A percentile compares a stretch with the other conserved stretches of the same genome.
Conservation (phyloP, 805 yeast species). For the Priceomyces castillae region DNA sequence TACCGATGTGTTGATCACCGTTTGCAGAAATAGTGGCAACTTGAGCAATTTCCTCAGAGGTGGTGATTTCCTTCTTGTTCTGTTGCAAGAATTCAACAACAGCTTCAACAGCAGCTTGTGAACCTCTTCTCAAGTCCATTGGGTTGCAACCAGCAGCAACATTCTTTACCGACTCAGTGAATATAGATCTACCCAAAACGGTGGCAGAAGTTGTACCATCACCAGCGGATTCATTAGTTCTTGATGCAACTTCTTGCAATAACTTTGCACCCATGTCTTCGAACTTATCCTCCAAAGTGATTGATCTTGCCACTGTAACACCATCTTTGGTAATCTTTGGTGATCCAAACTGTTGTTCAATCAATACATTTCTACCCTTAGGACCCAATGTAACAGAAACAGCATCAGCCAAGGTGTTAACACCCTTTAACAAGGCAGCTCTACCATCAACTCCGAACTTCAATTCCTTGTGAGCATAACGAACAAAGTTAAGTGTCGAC, state of each 20-base stretch:
- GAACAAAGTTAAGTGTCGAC: constrained; percentile 41
- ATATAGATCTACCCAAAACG: constrained; percentile 90
- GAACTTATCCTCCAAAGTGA: constrained; percentile 80
- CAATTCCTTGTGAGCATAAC: constrained; percentile 82
- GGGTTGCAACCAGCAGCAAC: constrained; percentile 99
- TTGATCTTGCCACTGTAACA: constrained; percentile 91
- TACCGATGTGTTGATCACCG: constrained; percentile 92
- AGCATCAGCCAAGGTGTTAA: constrained; percentile 91
- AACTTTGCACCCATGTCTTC: constrained; percentile 96
- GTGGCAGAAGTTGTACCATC: constrained; percentile 99
- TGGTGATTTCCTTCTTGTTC: constrained; percentile 90
- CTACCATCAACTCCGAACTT: constrained; percentile 97
- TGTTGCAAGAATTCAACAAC: constrained; percentile 79
- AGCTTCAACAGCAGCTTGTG: constrained; percentile 94
- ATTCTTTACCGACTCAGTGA: constrained; percentile 91
- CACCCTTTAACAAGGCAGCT: constrained; percentile 91
- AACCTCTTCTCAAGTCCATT: constrained; percentile 95
- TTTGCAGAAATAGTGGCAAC: constrained; percentile 98
- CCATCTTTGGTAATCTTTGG: constrained; percentile 99
- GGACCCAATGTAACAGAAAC: constrained; percentile 97
- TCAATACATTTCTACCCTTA: constrained; percentile 93
- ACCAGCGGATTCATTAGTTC: constrained; percentile 97
- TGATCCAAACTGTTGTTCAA: constrained; percentile 94
- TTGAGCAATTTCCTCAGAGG: constrained; percentile 93
- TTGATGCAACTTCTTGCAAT: constrained; percentile 93